Conservation (phyloP, 164 flowering plant species). For the Dillenia suffruticosa region DNA sequence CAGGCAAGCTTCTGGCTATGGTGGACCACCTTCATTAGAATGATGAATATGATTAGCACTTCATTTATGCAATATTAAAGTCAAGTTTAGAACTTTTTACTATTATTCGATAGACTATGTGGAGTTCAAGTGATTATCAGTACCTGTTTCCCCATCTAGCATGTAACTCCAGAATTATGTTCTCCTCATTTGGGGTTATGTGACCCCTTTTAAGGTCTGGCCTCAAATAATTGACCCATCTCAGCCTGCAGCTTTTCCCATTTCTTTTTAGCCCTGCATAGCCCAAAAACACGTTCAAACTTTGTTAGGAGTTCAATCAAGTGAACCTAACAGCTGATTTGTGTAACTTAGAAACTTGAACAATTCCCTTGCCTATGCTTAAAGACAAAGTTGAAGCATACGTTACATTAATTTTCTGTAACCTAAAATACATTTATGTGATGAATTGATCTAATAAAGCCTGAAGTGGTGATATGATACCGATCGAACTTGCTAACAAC, state of each 20-base stretch:
- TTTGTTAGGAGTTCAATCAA: too few relatives aligned
- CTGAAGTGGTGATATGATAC: too few relatives aligned
- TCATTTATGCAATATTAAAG: neutral
- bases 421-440: neutral
- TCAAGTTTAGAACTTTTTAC: neutral
- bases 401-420: too few relatives aligned
- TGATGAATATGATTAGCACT: neutral
- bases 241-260: conserved; percentile 91
- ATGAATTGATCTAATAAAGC: too few relatives aligned
- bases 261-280: conserved; percentile 76
- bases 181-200: conserved; percentile 85
- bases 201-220: conserved; percentile 94
- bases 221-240: conserved; percentile 94
- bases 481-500: too few relatives aligned
- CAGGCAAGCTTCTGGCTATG: conserved; percentile 68
- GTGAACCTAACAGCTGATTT: too few relatives aligned
- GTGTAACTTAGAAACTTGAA: too few relatives aligned
- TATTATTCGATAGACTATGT: neutral
- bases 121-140: neutral
- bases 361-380: too few relatives aligned
- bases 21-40: conserved; percentile 58
- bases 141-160: conserved; percentile 97
- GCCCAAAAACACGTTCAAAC: neutral
- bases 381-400: too few relatives aligned
- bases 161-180: conserved; percentile 70